Percentiles rank a stretch among this genome's conserved stretches.
Conservation (phyloP, 192 early-diverging fungal species). For the Backusella tuberculispora region DNA sequence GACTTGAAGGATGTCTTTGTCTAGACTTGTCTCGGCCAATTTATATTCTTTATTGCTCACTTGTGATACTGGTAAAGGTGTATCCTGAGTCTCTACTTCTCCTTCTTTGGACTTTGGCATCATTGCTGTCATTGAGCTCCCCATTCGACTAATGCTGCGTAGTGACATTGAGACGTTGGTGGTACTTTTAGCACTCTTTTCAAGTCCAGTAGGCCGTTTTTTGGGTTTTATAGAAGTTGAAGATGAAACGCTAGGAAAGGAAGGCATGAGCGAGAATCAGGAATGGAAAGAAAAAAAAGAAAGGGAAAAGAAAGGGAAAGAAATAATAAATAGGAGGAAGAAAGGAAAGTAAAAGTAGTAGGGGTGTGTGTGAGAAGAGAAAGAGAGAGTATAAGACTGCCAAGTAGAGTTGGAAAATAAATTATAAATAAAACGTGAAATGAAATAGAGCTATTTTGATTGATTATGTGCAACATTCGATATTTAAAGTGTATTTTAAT, state of each 20-base stretch:
- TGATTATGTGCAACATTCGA: background rate
- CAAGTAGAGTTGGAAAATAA: background rate
- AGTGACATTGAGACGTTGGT: conserved; percentile 1
- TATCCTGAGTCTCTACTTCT: background rate
- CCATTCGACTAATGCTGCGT: conserved; percentile 7
- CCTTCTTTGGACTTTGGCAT: conserved; percentile 5
- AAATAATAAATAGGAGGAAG: background rate
- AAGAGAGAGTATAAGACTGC: background rate
- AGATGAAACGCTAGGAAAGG: conserved; percentile 5
- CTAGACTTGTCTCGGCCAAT: conserved; percentile 35
- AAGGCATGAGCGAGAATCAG: background rate
- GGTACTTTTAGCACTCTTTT: background rate
- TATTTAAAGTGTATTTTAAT: background rate
- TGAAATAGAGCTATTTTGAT: background rate
- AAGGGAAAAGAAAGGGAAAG: background rate
- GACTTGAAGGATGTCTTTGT: conserved; percentile 62
- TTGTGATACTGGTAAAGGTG: background rate
- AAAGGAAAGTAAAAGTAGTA: background rate
- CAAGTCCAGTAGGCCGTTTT: conserved; percentile 7
- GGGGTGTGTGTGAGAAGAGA: background rate
- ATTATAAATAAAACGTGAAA: background rate
- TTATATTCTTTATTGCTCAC: background rate
- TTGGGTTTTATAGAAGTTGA: background rate
- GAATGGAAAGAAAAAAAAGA: background rate
- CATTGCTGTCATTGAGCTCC: background rate